phyloP scores from a whole-genome alignment of 306 rosid genomes.

The Heteromeles arbutifolia region DNA sequence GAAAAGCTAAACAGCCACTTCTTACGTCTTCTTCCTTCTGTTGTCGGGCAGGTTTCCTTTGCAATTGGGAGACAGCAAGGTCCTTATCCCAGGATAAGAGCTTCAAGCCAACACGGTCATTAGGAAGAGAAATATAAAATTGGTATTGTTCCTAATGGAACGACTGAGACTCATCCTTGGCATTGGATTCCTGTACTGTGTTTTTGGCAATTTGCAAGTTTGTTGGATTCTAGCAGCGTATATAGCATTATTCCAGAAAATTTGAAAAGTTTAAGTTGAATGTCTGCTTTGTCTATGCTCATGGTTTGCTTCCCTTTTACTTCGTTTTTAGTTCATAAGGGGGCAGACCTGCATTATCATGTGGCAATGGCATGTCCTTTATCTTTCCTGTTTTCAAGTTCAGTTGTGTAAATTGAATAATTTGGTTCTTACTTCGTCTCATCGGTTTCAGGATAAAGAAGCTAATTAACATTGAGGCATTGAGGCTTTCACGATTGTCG shows the following conservation, averaged over 20 bases:
- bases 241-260: not conserved
- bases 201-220: not conserved
- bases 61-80: constrained; percentile 63
- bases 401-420: not conserved
- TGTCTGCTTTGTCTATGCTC: not conserved
- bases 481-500: constrained; percentile 70
- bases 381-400: not conserved
- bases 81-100: constrained; percentile 56
- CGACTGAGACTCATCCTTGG: not conserved
- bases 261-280: not conserved
- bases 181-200: not conserved
- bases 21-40: constrained; percentile 45
- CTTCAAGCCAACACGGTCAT: constrained; percentile 67
- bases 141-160: not conserved
- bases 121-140: constrained; percentile 56
- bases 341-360: constrained; percentile 4
- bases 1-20: constrained; percentile 61
- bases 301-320: not conserved
- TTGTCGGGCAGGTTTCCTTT: constrained; percentile 47
- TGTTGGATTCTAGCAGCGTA: not conserved
- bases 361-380: not conserved
- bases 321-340: not conserved
- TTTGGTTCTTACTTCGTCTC: not conserved
- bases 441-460: constrained; percentile 61
- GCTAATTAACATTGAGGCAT: constrained; percentile 72